Conservation (phyloP, 176 grass and related monocot genomes). For the Musa troglodytarum region DNA sequence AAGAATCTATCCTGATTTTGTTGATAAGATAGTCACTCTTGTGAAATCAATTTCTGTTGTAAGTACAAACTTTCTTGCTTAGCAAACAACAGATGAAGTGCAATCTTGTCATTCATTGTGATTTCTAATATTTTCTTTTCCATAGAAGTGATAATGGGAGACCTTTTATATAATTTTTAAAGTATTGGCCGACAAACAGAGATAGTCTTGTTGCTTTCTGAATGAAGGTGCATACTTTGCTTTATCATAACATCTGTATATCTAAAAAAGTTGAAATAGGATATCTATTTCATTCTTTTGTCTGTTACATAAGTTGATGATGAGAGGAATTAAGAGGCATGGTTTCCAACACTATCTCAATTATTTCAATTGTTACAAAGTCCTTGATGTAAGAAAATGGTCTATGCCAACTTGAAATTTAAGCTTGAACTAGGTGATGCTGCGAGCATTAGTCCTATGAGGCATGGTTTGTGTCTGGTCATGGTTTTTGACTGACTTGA, state of each 20-base stretch:
- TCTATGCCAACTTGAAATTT: neutral
- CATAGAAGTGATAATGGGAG: neutral
- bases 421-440: neutral
- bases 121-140: neutral
- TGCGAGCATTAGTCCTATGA: neutral
- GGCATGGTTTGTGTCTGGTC: neutral
- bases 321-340: neutral
- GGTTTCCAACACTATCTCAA: neutral
- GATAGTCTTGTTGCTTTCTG: neutral
- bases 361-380: neutral
- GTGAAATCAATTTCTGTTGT: slow-evolving; percentile 96
- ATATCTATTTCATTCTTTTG: neutral
- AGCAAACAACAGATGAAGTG: neutral
- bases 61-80: slow-evolving; percentile 34
- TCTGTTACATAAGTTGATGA: neutral
- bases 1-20: slow-evolving; percentile 71
- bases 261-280: slow-evolving; percentile 2
- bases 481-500: neutral
- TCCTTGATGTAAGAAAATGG: neutral
- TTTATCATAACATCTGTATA: neutral
- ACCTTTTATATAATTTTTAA: neutral
- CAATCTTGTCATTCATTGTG: neutral
- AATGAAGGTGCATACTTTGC: neutral
- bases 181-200: neutral
- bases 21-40: slow-evolving; percentile 64